phyloP scores from a whole-genome alignment of 164 flowering plant species.

The Sedum album region DNA sequence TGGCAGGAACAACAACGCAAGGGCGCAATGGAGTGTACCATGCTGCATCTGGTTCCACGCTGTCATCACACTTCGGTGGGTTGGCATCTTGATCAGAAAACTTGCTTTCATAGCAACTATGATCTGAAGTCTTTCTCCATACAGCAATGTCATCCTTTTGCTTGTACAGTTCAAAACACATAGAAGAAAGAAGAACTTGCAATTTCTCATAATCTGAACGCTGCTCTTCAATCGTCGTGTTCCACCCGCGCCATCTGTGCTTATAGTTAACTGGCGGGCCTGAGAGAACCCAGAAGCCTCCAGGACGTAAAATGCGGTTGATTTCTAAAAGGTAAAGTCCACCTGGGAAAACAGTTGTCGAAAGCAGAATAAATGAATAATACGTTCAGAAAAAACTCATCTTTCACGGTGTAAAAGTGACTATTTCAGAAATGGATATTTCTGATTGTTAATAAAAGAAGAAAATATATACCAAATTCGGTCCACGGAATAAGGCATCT shows the following conservation, averaged over 20 bases:
- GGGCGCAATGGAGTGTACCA: slow-evolving; percentile 95
- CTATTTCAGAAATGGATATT: not conserved
- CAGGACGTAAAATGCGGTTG: slow-evolving; percentile 91
- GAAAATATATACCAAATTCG: slow-evolving; percentile 62
- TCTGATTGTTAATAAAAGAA: slow-evolving; percentile 3
- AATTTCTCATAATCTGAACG: slow-evolving; percentile 74
- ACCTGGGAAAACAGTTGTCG: slow-evolving; percentile 37
- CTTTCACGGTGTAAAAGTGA: not conserved
- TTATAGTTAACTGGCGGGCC: slow-evolving; percentile 97
- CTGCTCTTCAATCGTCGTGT: slow-evolving; percentile 86
- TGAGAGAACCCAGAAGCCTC: slow-evolving; percentile 97
- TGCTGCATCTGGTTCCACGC: slow-evolving; percentile 77
- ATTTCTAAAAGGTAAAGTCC: slow-evolving; percentile 90
- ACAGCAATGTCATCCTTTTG: slow-evolving; percentile 93
- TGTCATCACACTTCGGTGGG: slow-evolving; percentile 83
- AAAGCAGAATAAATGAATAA: not conserved
- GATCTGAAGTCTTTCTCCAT: slow-evolving; percentile 71
- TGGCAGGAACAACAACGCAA: slow-evolving; percentile 64
- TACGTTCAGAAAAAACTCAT: not conserved
- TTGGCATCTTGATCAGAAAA: slow-evolving; percentile 44
- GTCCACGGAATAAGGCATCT: slow-evolving; percentile 99
- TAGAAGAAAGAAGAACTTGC: slow-evolving; percentile 58
- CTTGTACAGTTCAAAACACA: slow-evolving; percentile 82
- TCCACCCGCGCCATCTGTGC: slow-evolving; percentile 89
- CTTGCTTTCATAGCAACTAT: slow-evolving; percentile 47